Percentiles rank a stretch among this genome's conserved stretches.
phyloP scores from a whole-genome alignment of 2,329 filamentous ascomycete genomes.

The Penicillium sp. region DNA sequence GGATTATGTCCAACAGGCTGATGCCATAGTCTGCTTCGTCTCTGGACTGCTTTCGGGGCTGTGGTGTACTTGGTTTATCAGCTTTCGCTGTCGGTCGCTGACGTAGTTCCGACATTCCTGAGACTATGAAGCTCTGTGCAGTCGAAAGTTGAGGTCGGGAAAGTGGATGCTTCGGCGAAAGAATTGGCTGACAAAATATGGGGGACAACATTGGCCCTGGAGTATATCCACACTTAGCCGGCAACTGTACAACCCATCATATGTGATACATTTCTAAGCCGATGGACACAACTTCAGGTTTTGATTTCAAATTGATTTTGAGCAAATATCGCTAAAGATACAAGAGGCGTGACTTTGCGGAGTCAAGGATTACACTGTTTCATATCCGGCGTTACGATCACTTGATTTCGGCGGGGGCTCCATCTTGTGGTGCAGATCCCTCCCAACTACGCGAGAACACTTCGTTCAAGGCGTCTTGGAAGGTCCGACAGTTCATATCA shows the following conservation, averaged over 20 bases:
- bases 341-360: neutral
- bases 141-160: neutral
- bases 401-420: slow-evolving; percentile 4
- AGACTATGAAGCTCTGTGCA: neutral
- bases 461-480: slow-evolving; percentile 63
- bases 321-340: slow-evolving; percentile 3
- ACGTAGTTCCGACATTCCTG: slow-evolving; percentile 33
- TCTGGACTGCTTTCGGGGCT: slow-evolving; percentile 10
- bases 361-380: neutral
- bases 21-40: slow-evolving; percentile 33
- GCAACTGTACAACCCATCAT: neutral
- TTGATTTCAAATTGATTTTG: neutral
- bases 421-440: slow-evolving; percentile 20
- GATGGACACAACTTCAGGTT: neutral
- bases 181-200: slow-evolving; percentile 6
- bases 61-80: slow-evolving; percentile 8
- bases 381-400: slow-evolving; percentile 2
- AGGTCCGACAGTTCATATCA: slow-evolving; percentile 66
- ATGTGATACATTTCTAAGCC: neutral
- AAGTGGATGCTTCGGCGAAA: neutral
- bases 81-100: slow-evolving; percentile 27
- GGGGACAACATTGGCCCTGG: neutral
- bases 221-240: neutral
- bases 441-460: slow-evolving; percentile 59
- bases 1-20: slow-evolving; percentile 64